These are phyloP conservation scores for Remersonia thermophila DNA, from an alignment of 2,329 filamentous ascomycete genomes.

Conservation along the genomic window DNA sequence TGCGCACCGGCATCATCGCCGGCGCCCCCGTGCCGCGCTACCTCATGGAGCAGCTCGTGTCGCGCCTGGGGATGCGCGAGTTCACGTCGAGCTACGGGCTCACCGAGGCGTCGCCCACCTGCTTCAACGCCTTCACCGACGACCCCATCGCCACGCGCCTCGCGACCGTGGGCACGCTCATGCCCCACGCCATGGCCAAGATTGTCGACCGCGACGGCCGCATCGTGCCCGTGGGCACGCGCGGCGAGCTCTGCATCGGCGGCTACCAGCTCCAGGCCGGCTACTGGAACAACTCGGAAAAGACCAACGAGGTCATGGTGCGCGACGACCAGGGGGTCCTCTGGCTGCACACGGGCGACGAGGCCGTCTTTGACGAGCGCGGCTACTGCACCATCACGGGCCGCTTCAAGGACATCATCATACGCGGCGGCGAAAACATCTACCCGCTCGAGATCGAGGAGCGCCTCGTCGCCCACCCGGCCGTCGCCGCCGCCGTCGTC, in stretches of 20 bases:
- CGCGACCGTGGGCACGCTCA: slow-evolving; percentile 60
- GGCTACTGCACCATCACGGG: slow-evolving; percentile 65
- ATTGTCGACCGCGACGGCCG: slow-evolving; percentile 57
- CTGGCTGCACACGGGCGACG: slow-evolving; percentile 58
- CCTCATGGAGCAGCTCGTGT: slow-evolving; percentile 60
- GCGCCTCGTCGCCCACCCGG: slow-evolving; percentile 51
- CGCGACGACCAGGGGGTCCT: slow-evolving; percentile 39
- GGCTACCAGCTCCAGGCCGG: slow-evolving; percentile 63
- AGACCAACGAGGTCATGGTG: slow-evolving; percentile 52
- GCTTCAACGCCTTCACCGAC: slow-evolving; percentile 67
- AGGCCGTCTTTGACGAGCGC: slow-evolving; percentile 53
- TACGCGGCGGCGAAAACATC: slow-evolving; percentile 61
- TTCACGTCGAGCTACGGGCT: slow-evolving; percentile 61
- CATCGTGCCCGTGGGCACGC: slow-evolving; percentile 52
- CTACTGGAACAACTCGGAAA: slow-evolving; percentile 59
- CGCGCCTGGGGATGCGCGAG: slow-evolving; percentile 61
- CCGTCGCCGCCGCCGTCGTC: slow-evolving; percentile 52
- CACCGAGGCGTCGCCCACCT: slow-evolving; percentile 68
- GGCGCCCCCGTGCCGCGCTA: slow-evolving; percentile 65
- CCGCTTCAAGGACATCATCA: slow-evolving; percentile 70
- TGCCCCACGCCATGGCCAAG: slow-evolving; percentile 67
- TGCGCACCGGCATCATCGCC: slow-evolving; percentile 68
- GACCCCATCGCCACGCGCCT: slow-evolving; percentile 56
- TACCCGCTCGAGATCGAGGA: slow-evolving; percentile 69
- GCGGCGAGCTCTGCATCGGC: slow-evolving; percentile 65